These are phyloP conservation scores for Microsporum canis DNA, from an alignment of 2,329 filamentous ascomycete species.

Conservation along the genomic window DNA sequence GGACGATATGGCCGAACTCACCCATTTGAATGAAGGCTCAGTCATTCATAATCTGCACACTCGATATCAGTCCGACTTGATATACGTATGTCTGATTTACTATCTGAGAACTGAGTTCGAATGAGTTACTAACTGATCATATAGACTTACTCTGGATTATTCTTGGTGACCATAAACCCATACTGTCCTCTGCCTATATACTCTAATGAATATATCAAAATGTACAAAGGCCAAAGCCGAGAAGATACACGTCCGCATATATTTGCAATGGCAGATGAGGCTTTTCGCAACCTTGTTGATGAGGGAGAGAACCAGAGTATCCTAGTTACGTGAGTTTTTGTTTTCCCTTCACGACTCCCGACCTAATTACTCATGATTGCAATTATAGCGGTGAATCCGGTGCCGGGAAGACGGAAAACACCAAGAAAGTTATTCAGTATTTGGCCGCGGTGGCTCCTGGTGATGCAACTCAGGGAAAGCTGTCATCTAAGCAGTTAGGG, in stretches of 20 bases:
- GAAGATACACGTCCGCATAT: slow-evolving; percentile 97
- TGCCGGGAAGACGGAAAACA: slow-evolving; percentile 97
- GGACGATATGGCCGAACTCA: slow-evolving; percentile 97
- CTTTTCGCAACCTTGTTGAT: slow-evolving; percentile 88
- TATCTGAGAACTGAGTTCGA: not conserved
- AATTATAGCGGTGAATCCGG: slow-evolving; percentile 68
- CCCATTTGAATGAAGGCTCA: slow-evolving; percentile 92
- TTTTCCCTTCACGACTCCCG: not conserved
- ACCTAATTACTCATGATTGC: slow-evolving; percentile 11
- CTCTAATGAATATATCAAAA: slow-evolving; percentile 90
- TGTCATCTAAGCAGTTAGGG: slow-evolving; percentile 56
- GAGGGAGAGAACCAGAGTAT: slow-evolving; percentile 96
- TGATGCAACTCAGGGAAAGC: slow-evolving; percentile 54
- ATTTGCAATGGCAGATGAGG: slow-evolving; percentile 93
- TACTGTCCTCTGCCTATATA: slow-evolving; percentile 94
- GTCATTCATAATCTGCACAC: slow-evolving; percentile 95
- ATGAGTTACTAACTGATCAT: not conserved
- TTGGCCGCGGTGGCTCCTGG: slow-evolving; percentile 84
- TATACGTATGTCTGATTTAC: slow-evolving; percentile 49
- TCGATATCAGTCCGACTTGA: slow-evolving; percentile 89
- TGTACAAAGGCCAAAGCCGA: slow-evolving; percentile 84
- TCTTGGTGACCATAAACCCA: slow-evolving; percentile 93
- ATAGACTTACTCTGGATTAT: slow-evolving; percentile 89
- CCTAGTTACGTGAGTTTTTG: slow-evolving; percentile 59
- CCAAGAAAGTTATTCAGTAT: slow-evolving; percentile 98